Base-by-base conservation (phyloP, 2,329 filamentous ascomycete genomes). In the Calcarisporium arbuscula region DNA sequence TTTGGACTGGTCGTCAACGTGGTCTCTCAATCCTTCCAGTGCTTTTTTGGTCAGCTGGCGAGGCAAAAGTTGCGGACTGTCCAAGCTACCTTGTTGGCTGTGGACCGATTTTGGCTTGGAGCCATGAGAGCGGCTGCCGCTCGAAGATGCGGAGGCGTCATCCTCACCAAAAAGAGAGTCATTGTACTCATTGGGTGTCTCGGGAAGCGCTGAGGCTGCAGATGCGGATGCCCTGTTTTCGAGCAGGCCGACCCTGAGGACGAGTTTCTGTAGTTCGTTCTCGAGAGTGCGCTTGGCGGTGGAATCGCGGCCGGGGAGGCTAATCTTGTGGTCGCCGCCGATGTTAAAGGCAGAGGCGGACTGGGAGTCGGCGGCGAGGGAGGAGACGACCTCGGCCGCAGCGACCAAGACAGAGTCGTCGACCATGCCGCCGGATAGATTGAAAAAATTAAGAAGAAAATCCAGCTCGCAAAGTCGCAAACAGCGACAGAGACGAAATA, bases 1-100 rank as follows among this genome's bases (percentile, higher is more conserved):
- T 59, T 94, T 88, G 38, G 89, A 89, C 65, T 96, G 88, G 57
- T 89, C 86, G 56, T 94, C 85, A 44, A 96, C 83, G 62, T 95
- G 87, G 51, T 95, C 88, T 51, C 84, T 82, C 47, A 95, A 72
- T 45, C 85, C 84, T 60, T 82, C 80, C 49, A 94, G 81, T 57
- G 90, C 85, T 63, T 90, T 82, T 54, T 88, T 83, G 49, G 80
- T 85, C 51, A 85, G 74, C 51, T 76, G 65, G 61, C 67, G 52
- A 48, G 51, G 47, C 39, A 54, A 43, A 49, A 54, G 38, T 49
- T 49, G 49, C 43, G 57, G 57, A 53, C 49, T 51, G 46, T 56
- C 58, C 54, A 52, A 57, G 53, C 50, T 60, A 61, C 60, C 58
- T 57, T 59, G 52, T 39, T 52, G 50, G 39, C 60, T 62, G 40